Percentiles rank a stretch among this genome's conserved stretches.
Evolutionary conservation across 2,329 filamentous ascomycete species (phyloP).

Genomic region (Aspergillus sp.): DNA sequence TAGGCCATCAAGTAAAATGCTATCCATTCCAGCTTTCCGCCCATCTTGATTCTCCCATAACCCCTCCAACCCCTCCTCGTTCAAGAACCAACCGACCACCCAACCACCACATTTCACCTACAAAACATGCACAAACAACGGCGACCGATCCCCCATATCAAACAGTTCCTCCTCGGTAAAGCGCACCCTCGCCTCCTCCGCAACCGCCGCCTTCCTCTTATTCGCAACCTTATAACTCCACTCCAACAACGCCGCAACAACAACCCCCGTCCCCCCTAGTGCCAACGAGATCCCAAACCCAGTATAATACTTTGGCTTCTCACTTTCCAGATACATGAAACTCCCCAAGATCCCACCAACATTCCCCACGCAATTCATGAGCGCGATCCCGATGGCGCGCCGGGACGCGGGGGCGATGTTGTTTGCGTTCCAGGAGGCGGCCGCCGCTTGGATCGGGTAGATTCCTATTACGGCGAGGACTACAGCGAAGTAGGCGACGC

Average conservation of each 20-base stretch:
- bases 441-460: slow-evolving; percentile 33
- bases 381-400: slow-evolving; percentile 28
- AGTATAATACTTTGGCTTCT: slow-evolving; percentile 28
- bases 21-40: no score
- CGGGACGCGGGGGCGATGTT: slow-evolving; percentile 31
- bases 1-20: no score
- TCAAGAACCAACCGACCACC: no score
- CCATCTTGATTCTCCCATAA: no score
- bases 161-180: slow-evolving; percentile 48
- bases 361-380: slow-evolving; percentile 30
- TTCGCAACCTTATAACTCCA: slow-evolving; percentile 27
- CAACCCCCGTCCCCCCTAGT: slow-evolving; percentile 22
- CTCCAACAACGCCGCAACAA: slow-evolving; percentile 27
- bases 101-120: not conserved
- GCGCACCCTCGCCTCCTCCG: slow-evolving; percentile 36
- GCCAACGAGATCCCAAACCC: slow-evolving; percentile 30
- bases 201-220: slow-evolving; percentile 26
- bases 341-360: slow-evolving; percentile 30
- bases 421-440: slow-evolving; percentile 33
- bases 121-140: slow-evolving; percentile 45
- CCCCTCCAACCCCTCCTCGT: no score
- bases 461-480: slow-evolving; percentile 30
- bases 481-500: slow-evolving; percentile 31
- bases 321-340: slow-evolving; percentile 30
- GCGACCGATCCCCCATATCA: slow-evolving; percentile 48